Base-by-base conservation (phyloP, 441 rosid species). In the Lepidium campestre region DNA sequence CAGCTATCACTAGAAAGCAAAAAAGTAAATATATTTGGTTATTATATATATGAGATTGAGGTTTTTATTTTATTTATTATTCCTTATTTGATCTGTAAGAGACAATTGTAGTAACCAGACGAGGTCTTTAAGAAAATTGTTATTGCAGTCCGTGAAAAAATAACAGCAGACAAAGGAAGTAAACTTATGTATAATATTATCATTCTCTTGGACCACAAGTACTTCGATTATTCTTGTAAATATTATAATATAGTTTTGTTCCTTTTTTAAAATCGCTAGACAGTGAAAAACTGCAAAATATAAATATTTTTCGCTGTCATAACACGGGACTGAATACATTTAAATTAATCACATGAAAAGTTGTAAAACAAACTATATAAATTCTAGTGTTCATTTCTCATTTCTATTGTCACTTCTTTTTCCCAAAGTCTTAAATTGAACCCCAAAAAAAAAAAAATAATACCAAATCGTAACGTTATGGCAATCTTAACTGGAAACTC, bases 261-360 rank as follows among this genome's bases (percentile, higher is more conserved):
- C 29, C 9, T 42, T 54, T 23, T 29, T 29, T 5, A 0, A 12
- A 3, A 9, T 47, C 25, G 4, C 22, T 23, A 55, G 1, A 53
- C 10, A 53, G 34, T 53, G 13, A 37, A 50, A 17, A 17, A 1
- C 19, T 9, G 10, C 2, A 50, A 20, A 63, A 3, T 0, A 20
- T 4, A 19, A 29, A n/a, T 25, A 45, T 15, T 62, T 40, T 31
- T 47, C 53, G 71, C 32, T 72, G 75, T 47, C 53, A 22, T 14
- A 27, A 40, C 76, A 72, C 61, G 71, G 42, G 66, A 39, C 0
- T 39, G 27, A 48, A 32, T 34, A 31, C 50, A 56, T 40, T 47
- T 19, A 4, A 55, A 27, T 45, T 25, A 54, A 25, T 29, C 52
- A 54, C n/a, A 27, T 20, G 67, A 23, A 32, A 60, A 23, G 36